These are phyloP conservation scores for Irpex sp. DNA, from an alignment of 1,284 basidiomycete genomes.

Conservation along the genomic window DNA sequence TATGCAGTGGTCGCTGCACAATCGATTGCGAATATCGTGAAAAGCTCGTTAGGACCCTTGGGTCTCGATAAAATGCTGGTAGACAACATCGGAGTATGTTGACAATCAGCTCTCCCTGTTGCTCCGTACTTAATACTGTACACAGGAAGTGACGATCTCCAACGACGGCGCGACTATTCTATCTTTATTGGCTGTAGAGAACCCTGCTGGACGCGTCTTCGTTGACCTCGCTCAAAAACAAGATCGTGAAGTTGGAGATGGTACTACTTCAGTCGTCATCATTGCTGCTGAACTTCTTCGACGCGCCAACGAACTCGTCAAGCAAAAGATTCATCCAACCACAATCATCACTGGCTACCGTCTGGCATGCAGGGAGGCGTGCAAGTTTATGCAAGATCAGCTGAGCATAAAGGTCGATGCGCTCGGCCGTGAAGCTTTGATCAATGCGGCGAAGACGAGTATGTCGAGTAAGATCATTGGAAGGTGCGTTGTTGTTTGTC, in stretches of 20 bases:
- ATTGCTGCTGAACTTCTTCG: constrained; percentile 87
- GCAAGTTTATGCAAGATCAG: constrained; percentile 98
- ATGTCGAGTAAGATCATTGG: constrained; percentile 99
- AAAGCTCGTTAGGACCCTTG: constrained; percentile 93
- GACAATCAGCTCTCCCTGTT: constrained; percentile 1
- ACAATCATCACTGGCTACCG: constrained; percentile 99
- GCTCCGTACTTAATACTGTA: background rate
- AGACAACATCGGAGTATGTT: constrained; percentile 91
- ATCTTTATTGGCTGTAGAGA: constrained; percentile 87
- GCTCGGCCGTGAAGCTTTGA: constrained; percentile 86
- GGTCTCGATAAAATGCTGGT: constrained; percentile 98
- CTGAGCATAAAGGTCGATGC: constrained; percentile 93
- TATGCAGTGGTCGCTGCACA: constrained; percentile 86
- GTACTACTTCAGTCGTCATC: constrained; percentile 98
- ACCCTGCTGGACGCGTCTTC: constrained; percentile 94
- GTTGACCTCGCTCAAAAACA: constrained; percentile 99
- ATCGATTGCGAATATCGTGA: constrained; percentile 96
- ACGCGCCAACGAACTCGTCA: constrained; percentile 96
- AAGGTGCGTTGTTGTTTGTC: constrained; percentile 56
- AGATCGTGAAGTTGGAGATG: constrained; percentile 99
- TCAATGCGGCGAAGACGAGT: constrained; percentile 98
- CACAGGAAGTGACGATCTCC: constrained; percentile 96
- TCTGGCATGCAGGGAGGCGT: constrained; percentile 95
- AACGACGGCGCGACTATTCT: constrained; percentile 99
- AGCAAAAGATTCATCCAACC: constrained; percentile 98